These are phyloP conservation scores for Alnus glutinosa DNA, from an alignment of 306 rosid species.

Conservation along the genomic window DNA sequence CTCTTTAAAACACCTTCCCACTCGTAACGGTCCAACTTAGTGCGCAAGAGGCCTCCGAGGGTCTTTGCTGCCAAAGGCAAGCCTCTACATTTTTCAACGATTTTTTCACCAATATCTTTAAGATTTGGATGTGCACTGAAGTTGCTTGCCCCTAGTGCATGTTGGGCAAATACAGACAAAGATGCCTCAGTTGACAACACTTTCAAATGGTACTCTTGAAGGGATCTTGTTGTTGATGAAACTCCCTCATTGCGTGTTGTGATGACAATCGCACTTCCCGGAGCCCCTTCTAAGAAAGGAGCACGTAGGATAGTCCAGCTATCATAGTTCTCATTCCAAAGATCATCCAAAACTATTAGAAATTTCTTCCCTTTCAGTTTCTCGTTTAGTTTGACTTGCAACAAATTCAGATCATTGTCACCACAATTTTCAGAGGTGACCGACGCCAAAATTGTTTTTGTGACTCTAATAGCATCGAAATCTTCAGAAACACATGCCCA, in stretches of 20 bases:
- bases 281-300: slow-evolving; percentile 7
- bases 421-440: too few relatives aligned
- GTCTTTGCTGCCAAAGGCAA: slow-evolving; percentile 6
- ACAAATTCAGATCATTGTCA: not conserved
- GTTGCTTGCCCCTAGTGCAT: not conserved
- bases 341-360: not conserved
- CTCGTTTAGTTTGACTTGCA: not conserved
- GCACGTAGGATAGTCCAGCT: not conserved
- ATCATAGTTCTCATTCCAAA: not conserved
- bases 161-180: slow-evolving; percentile 1
- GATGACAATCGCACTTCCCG: slow-evolving; percentile 6
- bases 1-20: not conserved
- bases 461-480: too few relatives aligned
- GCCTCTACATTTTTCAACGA: not conserved
- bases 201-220: not conserved
- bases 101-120: not conserved
- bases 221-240: not conserved
- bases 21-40: not conserved
- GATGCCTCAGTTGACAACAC: not conserved
- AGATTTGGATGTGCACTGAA: not conserved
- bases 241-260: not conserved
- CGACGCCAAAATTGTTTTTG: too few relatives aligned
- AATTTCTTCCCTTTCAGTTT: not conserved
- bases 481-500: too few relatives aligned
- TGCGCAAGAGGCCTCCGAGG: not conserved